These are phyloP conservation scores for Ceratocystis variospora DNA, from an alignment of 2,329 filamentous ascomycete species.

Conservation along the genomic window DNA sequence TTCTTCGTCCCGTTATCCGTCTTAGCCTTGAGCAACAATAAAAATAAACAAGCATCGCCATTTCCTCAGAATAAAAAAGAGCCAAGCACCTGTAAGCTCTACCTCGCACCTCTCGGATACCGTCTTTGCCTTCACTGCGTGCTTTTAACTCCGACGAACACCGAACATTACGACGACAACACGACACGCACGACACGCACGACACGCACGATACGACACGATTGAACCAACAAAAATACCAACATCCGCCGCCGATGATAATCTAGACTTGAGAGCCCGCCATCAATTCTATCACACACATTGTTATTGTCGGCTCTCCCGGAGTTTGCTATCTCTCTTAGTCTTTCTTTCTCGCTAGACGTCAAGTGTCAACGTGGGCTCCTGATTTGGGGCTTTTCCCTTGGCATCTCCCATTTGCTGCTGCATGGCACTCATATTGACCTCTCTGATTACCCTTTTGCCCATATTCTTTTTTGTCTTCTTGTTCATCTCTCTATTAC, in stretches of 20 bases:
- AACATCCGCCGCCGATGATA: not conserved
- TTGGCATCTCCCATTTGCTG: not conserved
- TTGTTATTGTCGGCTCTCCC: not conserved
- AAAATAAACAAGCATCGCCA: not conserved
- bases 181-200: not conserved
- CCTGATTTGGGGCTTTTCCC: not conserved
- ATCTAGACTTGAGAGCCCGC: not conserved
- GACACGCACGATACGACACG: not conserved
- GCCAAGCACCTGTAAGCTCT: too few species aligned
- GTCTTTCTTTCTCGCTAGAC: not conserved
- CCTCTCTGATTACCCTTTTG: slow-evolving; percentile 16
- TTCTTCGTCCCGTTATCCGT: slow-evolving; percentile 5
- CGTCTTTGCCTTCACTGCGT: too few species aligned
- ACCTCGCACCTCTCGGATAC: too few species aligned
- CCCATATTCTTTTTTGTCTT: not conserved
- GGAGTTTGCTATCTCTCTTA: not conserved
- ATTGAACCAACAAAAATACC: not conserved
- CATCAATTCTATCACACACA: not conserved
- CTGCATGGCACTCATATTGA: slow-evolving; percentile 19
- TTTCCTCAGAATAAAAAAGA: not conserved
- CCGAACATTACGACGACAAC: too few species aligned
- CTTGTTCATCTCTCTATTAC: not conserved
- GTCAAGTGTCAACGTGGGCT: not conserved
- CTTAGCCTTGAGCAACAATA: not conserved
- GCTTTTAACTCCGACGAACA: too few species aligned